A percentile compares a stretch with the other conserved stretches of the same genome.
These are phyloP conservation scores for Lepidium africanum DNA, from an alignment of 345 rosid species.

Conservation along the genomic window DNA sequence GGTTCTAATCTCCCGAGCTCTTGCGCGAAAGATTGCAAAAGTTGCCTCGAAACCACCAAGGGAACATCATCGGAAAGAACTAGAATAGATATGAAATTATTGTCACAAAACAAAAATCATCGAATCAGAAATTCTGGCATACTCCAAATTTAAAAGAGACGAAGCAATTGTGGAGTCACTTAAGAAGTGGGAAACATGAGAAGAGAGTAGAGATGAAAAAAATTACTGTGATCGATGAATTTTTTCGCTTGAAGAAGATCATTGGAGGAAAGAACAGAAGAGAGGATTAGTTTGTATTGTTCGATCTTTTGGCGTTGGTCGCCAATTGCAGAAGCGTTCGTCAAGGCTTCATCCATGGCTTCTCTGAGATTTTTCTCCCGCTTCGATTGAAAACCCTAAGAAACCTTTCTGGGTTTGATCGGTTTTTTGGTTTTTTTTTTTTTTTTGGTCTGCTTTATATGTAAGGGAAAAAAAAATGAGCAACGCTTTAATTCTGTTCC, in stretches of 20 bases:
- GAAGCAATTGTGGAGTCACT: background rate
- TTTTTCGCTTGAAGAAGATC: constrained; percentile 71
- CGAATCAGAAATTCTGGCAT: background rate
- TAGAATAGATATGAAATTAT: constrained; percentile 5
- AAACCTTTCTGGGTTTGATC: background rate
- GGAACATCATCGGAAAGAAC: constrained; percentile 94
- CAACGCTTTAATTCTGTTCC: background rate
- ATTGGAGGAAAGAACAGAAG: constrained; percentile 76
- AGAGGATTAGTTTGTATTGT: constrained; percentile 87
- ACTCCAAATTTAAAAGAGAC: background rate
- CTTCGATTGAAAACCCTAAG: constrained; percentile 28
- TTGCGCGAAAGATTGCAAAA: constrained; percentile 79
- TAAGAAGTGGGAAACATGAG: background rate
- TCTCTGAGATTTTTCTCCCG: constrained; percentile 1
- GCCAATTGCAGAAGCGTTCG: constrained; percentile 58
- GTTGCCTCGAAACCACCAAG: constrained; percentile 91
- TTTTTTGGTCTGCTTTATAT: background rate
- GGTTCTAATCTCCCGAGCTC: constrained; percentile 76
- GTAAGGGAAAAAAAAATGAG: background rate
- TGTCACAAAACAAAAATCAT: background rate
- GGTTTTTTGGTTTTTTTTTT: background rate
- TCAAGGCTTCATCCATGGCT: constrained; percentile 72
- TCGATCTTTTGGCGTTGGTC: constrained; percentile 99
- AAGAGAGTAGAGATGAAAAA: background rate
- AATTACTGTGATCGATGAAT: constrained; percentile 79